Base-by-base conservation (phyloP, 139 green algal genomes). In the Picochlorum sp. region DNA sequence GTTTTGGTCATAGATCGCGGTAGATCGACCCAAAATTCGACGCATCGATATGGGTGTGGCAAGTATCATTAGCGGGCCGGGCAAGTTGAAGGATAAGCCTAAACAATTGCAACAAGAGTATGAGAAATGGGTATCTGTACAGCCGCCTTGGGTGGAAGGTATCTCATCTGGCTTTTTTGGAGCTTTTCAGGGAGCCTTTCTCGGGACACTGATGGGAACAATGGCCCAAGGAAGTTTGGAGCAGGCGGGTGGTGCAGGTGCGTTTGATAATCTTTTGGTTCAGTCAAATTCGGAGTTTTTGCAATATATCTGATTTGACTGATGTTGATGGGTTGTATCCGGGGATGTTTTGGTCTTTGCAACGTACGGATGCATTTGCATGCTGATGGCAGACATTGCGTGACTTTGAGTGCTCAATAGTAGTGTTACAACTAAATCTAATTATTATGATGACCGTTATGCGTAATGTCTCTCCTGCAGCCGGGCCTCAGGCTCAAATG, bases 181-280 rank as follows among this genome's bases (percentile, higher is more conserved):
- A 26, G 55, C 43, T 55, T 20, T 66, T 32, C 64, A 71, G 61
- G 70, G 74, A 33, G 51, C 59, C 3, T 70, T 84, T 31, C 68
- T 90, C 12, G 85, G 83, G 24, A 81, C 77, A 16, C 43, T 90
- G 9, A 85, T 95, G 50, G 86, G 87, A 40, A 59, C 43, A 8
- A 77, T 95, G 33, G 79, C 76, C 33, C 78, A 72, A 33, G 33
- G 24, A 7, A n/a, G 55, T 24, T 61, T 82, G 55, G 57, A 57
- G 16, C 24, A 39, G 9, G 63, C 39, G 32, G 44, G 55, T 51
- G 26, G 63, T 61, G 37, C 55, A 39, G n/a, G n/a, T n/a, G n/a
- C 37, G 20, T n/a, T 32, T 7, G 9, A 6, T 4, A 20, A 16
- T 4, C 39, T 10, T 7, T 40, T 7, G 7, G 44, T 2, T 16